A percentile compares a stretch with the other conserved stretches of the same genome.
Evolutionary conservation across 75 land plant species (phyloP).

Genomic region (Sequoia sempervirens): DNA sequence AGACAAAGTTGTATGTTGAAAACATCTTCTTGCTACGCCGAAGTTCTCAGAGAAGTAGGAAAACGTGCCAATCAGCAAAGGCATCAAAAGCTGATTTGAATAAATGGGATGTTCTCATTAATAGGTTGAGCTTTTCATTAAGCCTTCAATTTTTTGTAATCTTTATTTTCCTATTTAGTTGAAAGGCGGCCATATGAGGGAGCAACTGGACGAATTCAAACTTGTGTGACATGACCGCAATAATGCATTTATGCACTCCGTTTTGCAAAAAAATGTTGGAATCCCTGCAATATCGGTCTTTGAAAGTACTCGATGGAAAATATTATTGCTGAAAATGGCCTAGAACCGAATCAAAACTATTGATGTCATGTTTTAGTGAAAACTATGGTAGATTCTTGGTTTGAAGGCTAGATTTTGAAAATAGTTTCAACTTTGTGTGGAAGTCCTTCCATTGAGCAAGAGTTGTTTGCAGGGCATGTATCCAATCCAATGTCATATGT

Average conservation of each 20-base stretch:
- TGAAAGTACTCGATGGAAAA: not conserved
- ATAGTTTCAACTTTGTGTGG: not conserved
- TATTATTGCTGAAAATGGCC: not conserved
- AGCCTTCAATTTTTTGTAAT: not conserved
- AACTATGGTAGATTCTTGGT: not conserved
- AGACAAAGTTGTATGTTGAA: no score
- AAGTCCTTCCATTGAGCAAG: not conserved
- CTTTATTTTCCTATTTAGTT: not conserved
- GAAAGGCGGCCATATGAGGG: not conserved
- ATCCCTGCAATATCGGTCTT: not conserved
- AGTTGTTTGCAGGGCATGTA: conserved; percentile 1
- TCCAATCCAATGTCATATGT: not conserved
- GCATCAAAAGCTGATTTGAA: no score
- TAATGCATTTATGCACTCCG: not conserved
- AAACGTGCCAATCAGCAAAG: no score
- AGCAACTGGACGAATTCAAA: not conserved
- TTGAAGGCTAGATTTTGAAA: not conserved
- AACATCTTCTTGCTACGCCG: no score
- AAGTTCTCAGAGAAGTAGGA: no score
- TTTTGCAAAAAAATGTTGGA: not conserved
- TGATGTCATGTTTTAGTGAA: not conserved
- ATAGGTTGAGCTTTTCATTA: no score
- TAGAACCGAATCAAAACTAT: not conserved
- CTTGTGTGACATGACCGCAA: not conserved
- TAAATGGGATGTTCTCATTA: no score